Evolutionary conservation across 169 alveolate genomes (phyloP).

Genomic region (Plasmodium gallinaceum): DNA sequence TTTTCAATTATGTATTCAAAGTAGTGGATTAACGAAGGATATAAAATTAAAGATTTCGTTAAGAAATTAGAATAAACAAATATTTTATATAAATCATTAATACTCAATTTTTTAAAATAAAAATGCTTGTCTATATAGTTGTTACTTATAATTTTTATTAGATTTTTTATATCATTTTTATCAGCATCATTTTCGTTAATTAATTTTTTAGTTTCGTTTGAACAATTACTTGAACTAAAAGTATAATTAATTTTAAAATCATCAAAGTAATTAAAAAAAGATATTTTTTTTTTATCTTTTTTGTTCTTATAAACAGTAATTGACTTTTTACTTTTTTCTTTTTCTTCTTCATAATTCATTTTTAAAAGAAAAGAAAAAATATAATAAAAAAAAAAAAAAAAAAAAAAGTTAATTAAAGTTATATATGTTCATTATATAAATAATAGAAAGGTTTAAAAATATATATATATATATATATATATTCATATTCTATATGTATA

Average conservation of each 20-base stretch:
- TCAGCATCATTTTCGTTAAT: slow-evolving; percentile 4
- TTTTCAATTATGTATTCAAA: slow-evolving; percentile 62
- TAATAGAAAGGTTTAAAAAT: not conserved
- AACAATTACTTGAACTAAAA: slow-evolving; percentile 15
- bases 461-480: slow-evolving; percentile 10
- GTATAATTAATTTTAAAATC: slow-evolving; percentile 74
- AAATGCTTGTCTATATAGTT: slow-evolving; percentile 43
- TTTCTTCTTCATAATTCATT: slow-evolving; percentile 35
- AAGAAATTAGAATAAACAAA: slow-evolving; percentile 71
- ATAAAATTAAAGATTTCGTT: slow-evolving; percentile 61
- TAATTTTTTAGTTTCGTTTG: not conserved
- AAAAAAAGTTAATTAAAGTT: slow-evolving; percentile 5
- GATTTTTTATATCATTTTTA: slow-evolving; percentile 29
- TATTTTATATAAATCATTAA: slow-evolving; percentile 47
- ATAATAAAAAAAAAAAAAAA: not conserved
- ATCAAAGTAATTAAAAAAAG: slow-evolving; percentile 47
- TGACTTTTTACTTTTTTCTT: slow-evolving; percentile 31
- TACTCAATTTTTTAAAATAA: slow-evolving; percentile 60
- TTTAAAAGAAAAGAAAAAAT: slow-evolving; percentile 4
- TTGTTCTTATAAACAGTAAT: slow-evolving; percentile 26
- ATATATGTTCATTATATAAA: not conserved
- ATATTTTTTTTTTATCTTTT: slow-evolving; percentile 21
- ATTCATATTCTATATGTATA: not conserved
- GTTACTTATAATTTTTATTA: slow-evolving; percentile 53
- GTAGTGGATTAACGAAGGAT: slow-evolving; percentile 59